Conservation (phyloP, 257 asterid genomes). For the Solanum neorickii region DNA sequence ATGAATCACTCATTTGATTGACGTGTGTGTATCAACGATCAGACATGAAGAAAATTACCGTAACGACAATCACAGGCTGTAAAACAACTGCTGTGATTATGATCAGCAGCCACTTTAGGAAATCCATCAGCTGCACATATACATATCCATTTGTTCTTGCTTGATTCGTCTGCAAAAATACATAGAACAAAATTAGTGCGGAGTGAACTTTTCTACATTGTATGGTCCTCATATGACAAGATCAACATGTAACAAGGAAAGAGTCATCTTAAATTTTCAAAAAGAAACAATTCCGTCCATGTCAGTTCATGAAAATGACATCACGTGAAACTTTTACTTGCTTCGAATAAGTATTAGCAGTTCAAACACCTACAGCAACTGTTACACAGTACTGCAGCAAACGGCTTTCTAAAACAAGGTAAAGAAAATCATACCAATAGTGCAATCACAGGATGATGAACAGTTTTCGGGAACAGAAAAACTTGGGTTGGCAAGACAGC, state of each 20-base stretch:
- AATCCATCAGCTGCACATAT: conserved; percentile 46
- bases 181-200: not conserved
- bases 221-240: not conserved
- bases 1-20: not conserved
- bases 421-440: conserved; percentile 38
- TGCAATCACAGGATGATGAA: conserved; percentile 78
- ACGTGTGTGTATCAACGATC: not conserved
- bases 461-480: conserved; percentile 35
- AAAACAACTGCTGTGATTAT: conserved; percentile 49
- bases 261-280: not conserved
- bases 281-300: not conserved
- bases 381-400: not conserved
- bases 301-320: not conserved
- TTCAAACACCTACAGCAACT: not conserved
- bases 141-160: conserved; percentile 55
- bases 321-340: not conserved
- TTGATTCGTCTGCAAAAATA: conserved; percentile 34
- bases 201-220: not conserved
- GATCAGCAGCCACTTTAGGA: conserved; percentile 46
- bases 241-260: not conserved
- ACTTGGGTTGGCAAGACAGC: conserved; percentile 40
- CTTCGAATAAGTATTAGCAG: not conserved
- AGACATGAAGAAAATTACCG: conserved; percentile 33
- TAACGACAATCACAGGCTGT: conserved; percentile 63
- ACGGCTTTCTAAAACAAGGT: not conserved